phyloP scores from a whole-genome alignment of 805 yeast genomes.

The Ogataea trehalophila region DNA sequence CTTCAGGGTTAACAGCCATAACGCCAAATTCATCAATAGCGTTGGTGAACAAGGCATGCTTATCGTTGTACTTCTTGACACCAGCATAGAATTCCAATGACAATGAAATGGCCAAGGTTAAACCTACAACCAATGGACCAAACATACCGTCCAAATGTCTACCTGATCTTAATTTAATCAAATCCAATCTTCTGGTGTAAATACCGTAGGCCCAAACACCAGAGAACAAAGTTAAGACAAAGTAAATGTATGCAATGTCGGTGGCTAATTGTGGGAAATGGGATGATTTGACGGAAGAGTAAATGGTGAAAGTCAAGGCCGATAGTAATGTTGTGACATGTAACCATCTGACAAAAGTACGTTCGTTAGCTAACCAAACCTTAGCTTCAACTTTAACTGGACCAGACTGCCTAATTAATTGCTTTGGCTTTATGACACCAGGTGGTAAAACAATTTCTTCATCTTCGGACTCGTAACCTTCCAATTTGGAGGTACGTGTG shows the following conservation, averaged over 20 bases:
- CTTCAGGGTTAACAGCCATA: conserved; percentile 9
- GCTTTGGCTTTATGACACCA: conserved; percentile 81
- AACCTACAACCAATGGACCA: conserved; percentile 81
- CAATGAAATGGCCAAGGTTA: conserved; percentile 63
- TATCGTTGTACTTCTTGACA: conserved; percentile 33
- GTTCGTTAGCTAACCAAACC: conserved; percentile 97
- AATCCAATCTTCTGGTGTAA: conserved; percentile 62
- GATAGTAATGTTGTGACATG: conserved; percentile 82
- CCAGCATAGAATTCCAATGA: conserved; percentile 70
- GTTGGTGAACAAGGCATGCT: conserved; percentile 14
- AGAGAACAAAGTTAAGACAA: conserved; percentile 73
- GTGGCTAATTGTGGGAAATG: conserved; percentile 62
- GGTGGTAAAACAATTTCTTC: conserved; percentile 82
- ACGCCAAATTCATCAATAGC: not conserved
- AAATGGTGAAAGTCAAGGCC: conserved; percentile 78
- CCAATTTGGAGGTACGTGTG: conserved; percentile 28
- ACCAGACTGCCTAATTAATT: conserved; percentile 80
- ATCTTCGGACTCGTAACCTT: conserved; percentile 68
- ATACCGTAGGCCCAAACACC: conserved; percentile 87
- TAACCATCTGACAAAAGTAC: conserved; percentile 95
- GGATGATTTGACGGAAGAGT: conserved; percentile 67
- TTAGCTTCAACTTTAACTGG: conserved; percentile 94
- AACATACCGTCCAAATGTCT: conserved; percentile 82
- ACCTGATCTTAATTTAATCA: conserved; percentile 78
- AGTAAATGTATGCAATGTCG: conserved; percentile 70